Conservation (phyloP, 1,284 basidiomycete genomes). For the Puccinia brachypodii region DNA sequence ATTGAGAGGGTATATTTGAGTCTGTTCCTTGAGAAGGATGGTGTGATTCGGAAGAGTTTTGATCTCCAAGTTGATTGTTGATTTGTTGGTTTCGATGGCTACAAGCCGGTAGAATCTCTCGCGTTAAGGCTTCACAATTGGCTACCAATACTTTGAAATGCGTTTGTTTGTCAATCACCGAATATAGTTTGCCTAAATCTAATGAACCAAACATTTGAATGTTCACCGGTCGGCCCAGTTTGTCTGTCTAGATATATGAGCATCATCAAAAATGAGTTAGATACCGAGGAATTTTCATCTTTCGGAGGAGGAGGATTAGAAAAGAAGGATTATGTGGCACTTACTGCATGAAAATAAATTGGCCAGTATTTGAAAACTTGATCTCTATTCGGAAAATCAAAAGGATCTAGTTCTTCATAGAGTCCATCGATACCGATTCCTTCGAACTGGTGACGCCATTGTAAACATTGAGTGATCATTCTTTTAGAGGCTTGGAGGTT, state of each 20-base stretch:
- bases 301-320: neutral
- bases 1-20: constrained; percentile 2
- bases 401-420: constrained; percentile 48
- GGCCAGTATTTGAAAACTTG: constrained; percentile 50
- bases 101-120: constrained; percentile 49
- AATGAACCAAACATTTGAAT: constrained; percentile 49
- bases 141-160: constrained; percentile 47
- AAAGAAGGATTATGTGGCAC: neutral
- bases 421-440: constrained; percentile 49
- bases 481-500: constrained; percentile 31
- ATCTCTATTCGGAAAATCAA: constrained; percentile 46
- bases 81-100: constrained; percentile 6
- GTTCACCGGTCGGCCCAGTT: constrained; percentile 48
- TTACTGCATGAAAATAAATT: constrained; percentile 47
- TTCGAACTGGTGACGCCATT: constrained; percentile 48
- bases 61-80: neutral
- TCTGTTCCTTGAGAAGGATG: neutral
- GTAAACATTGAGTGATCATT: constrained; percentile 46
- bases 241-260: constrained; percentile 34
- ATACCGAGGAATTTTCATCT: neutral
- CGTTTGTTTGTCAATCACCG: constrained; percentile 41
- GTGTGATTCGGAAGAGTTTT: neutral
- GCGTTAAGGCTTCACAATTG: constrained; percentile 49
- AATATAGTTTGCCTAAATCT: constrained; percentile 47
- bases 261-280: neutral